Percentiles rank a stretch among this genome's conserved stretches.
These are phyloP conservation scores for Claviceps maximensis DNA, from an alignment of 2,329 filamentous ascomycete genomes.

Conservation along the genomic window DNA sequence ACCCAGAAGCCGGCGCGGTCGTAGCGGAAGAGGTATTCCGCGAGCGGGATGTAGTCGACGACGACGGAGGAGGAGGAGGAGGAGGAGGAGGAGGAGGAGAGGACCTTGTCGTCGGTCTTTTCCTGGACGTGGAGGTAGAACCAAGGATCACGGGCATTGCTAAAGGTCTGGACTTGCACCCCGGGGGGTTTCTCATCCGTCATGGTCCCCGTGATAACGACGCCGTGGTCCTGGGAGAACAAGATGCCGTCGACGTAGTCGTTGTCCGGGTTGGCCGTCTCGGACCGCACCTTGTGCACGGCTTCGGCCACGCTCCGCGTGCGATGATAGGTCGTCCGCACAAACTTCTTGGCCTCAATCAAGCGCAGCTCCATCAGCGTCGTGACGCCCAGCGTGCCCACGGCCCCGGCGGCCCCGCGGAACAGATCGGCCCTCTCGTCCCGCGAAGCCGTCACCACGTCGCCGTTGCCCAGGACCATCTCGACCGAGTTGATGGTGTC, in stretches of 20 bases:
- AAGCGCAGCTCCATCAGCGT: constrained; percentile 54
- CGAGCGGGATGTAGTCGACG: constrained; percentile 49
- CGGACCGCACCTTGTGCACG: constrained; percentile 33
- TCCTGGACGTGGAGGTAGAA: constrained; percentile 59
- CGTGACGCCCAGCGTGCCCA: constrained; percentile 54
- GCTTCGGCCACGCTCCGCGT: constrained; percentile 34
- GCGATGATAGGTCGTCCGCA: constrained; percentile 49
- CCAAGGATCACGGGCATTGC: constrained; percentile 54
- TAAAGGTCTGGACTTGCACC: constrained; percentile 38
- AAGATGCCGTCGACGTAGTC: constrained; percentile 67
- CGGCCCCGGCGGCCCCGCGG: constrained; percentile 49
- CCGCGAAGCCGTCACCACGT: constrained; percentile 40
- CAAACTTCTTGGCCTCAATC: constrained; percentile 45
- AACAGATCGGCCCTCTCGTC: constrained; percentile 42
- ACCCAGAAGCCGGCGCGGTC: constrained; percentile 68
- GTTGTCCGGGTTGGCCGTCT: constrained; percentile 29
- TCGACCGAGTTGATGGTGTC: constrained; percentile 49
- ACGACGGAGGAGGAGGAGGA: constrained; percentile 7
- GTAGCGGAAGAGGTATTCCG: constrained; percentile 66
- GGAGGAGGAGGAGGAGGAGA: constrained; percentile 9
- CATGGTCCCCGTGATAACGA: constrained; percentile 52
- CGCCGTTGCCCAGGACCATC: constrained; percentile 55
- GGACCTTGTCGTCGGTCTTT: constrained; percentile 12
- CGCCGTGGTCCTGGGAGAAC: constrained; percentile 46
- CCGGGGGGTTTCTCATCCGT: constrained; percentile 35